Evolutionary conservation across 1,139 yeast genomes (phyloP), one percentile per base, ranked within the genome.

Genomic region (Debaryomycetaceae sp.): DNA sequence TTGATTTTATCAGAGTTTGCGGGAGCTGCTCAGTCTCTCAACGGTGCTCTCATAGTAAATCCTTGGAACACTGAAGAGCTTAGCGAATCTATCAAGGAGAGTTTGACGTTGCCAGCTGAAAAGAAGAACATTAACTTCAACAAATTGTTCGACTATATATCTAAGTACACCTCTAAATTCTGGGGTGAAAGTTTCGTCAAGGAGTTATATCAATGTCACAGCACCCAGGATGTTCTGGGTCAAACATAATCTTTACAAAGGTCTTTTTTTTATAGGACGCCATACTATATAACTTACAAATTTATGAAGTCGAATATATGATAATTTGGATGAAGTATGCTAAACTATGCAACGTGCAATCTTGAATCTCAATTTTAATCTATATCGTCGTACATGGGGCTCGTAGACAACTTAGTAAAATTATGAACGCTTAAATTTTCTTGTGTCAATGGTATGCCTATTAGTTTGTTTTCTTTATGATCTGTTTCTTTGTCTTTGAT

Each of bases 61-160:
- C 99, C 99, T 3, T 93, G 99, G 99, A 93, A 91, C 63, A 91
- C 93, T 14, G 99, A 95, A 56, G 99, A 95, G 56, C 68, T 93
- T 59, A 82, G 96, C 34, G 87, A 81, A 41, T 86, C 98, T 2
- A 86, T 93, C 46, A 77, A 85, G 57, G 97, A 91, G 61, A 85
- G 96, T 37, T 75, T 93, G 57, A 89, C 97, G 0, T 70, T 93
- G 63, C 87, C 95, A 3, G 80, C 79, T 35, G 97, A 89, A 56
- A 88, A 87, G 73, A 81, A 81, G 56, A 76, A 70, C 34, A 80
- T 83, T 20, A 91, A 90, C 59, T 93, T 90, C 68, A 78, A 83
- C 44, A 88, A 87, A 65, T 75, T 93, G 63, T 89, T 88, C 71
- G 81, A 78, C 49, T 93, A 93, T 62, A 89, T 93, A 52, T 81